Percentiles rank a stretch among this genome's conserved stretches.
phyloP scores from a whole-genome alignment of 2,329 filamentous ascomycete genomes.

The Exophiala sp. region DNA sequence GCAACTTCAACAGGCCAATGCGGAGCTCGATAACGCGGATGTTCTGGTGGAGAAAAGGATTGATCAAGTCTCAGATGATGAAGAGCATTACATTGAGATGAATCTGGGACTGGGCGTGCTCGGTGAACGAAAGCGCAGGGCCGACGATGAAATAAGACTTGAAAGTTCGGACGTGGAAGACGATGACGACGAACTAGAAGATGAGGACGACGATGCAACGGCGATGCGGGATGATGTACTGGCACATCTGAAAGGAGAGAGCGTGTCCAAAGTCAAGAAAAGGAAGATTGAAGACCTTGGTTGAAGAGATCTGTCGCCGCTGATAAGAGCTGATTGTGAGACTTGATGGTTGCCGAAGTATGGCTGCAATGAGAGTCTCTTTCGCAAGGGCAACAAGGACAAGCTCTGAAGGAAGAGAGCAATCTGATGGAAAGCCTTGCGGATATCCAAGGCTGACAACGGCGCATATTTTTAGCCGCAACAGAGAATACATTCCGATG shows the following conservation, averaged over 20 bases:
- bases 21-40: constrained; percentile 38
- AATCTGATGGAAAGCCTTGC: too few species aligned
- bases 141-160: constrained; percentile 4
- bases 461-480: too few species aligned
- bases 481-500: too few species aligned
- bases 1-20: constrained; percentile 42
- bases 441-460: too few species aligned
- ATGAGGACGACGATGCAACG: neutral
- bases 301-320: neutral
- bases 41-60: constrained; percentile 32
- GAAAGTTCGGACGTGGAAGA: neutral
- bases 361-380: too few species aligned
- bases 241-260: constrained; percentile 11
- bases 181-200: neutral
- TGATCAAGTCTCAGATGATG: constrained; percentile 35
- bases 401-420: too few species aligned
- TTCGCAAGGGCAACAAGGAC: too few species aligned
- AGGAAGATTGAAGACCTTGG: constrained; percentile 24
- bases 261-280: constrained; percentile 6
- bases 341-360: neutral
- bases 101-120: constrained; percentile 45
- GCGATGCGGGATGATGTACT: constrained; percentile 3
- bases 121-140: constrained; percentile 34
- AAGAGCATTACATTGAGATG: constrained; percentile 43
- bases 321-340: neutral